These are phyloP conservation scores for Ustulina deusta DNA, from an alignment of 2,329 filamentous ascomycete species.

Conservation along the genomic window DNA sequence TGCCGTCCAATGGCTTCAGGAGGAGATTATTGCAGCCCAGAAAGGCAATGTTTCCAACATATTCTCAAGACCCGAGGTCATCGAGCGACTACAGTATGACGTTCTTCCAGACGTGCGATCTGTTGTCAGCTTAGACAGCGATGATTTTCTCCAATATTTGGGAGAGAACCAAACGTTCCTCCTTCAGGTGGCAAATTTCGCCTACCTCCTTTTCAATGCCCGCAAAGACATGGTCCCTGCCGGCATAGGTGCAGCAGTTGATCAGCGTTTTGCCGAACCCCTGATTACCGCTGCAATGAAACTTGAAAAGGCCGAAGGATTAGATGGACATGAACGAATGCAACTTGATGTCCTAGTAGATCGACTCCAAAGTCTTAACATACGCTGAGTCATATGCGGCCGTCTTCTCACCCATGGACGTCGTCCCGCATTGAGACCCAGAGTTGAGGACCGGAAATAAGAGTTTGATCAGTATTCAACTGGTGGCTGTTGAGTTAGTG, in stretches of 20 bases:
- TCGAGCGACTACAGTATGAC: conserved; percentile 71
- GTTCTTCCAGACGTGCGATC: conserved; percentile 69
- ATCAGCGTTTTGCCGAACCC: conserved; percentile 69
- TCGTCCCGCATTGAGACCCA: background rate
- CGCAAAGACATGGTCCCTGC: conserved; percentile 63
- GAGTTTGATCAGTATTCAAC: background rate
- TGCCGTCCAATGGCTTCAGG: conserved; percentile 72
- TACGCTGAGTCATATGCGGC: conserved; percentile 17
- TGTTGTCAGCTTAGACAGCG: conserved; percentile 57
- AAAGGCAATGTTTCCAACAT: conserved; percentile 48
- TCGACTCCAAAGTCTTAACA: conserved; percentile 55
- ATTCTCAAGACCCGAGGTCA: conserved; percentile 66
- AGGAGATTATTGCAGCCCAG: conserved; percentile 67
- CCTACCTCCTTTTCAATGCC: conserved; percentile 65
- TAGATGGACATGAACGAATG: conserved; percentile 52
- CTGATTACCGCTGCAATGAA: conserved; percentile 58
- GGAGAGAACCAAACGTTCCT: conserved; percentile 65
- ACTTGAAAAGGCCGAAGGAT: conserved; percentile 49
- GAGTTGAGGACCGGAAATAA: background rate
- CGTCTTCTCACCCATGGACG: background rate
- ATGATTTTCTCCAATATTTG: conserved; percentile 65
- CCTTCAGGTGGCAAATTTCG: conserved; percentile 71
- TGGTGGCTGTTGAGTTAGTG: background rate
- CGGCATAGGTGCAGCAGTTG: conserved; percentile 68
- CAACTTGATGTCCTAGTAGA: conserved; percentile 59